Conservation (phyloP, 352 stramenopile genomes). For the Pythium sukuiense region DNA sequence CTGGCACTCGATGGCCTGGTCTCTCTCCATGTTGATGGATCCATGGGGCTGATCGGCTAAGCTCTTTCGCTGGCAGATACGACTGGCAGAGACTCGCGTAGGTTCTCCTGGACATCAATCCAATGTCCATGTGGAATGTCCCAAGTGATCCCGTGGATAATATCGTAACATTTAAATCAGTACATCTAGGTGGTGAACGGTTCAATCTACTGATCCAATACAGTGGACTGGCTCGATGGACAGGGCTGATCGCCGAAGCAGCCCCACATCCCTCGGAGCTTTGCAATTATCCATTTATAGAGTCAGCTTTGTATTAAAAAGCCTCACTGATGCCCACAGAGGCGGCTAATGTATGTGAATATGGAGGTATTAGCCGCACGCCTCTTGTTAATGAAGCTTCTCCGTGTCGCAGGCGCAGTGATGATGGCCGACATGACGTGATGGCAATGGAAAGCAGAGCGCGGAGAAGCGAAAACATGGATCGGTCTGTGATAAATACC, state of each 20-base stretch:
- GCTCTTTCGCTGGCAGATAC: no score
- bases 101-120: neutral
- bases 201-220: neutral
- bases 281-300: neutral
- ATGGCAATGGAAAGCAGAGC: neutral
- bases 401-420: neutral
- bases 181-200: neutral
- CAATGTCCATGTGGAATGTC: no score
- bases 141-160: neutral
- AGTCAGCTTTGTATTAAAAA: neutral
- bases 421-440: neutral
- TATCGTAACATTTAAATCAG: neutral
- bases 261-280: neutral
- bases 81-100: no score
- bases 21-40: no score
- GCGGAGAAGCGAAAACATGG: neutral
- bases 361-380: no score
- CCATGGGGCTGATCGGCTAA: no score
- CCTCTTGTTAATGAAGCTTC: neutral
- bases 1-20: no score
- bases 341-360: neutral
- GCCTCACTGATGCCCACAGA: no score
- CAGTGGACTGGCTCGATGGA: neutral
- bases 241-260: neutral
- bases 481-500: neutral